Evolutionary conservation across 768 basidiomycete species (phyloP).

Genomic region (Rhizopogon roseolus): DNA sequence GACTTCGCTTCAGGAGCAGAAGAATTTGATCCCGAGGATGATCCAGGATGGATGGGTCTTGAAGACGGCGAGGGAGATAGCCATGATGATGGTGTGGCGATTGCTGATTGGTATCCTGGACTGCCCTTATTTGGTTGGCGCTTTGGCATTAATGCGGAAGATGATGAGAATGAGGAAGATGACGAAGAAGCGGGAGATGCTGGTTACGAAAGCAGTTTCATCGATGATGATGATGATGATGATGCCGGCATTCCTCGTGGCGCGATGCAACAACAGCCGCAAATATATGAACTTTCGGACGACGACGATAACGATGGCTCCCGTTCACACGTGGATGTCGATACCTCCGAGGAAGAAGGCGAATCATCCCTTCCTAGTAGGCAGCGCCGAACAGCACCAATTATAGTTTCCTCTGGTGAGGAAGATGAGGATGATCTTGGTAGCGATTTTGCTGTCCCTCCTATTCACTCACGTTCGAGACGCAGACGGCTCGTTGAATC

Average conservation of each 20-base stretch:
- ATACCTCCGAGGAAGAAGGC: constrained; percentile 8
- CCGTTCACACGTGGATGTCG: background rate
- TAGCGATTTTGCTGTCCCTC: background rate
- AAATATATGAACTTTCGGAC: constrained; percentile 20
- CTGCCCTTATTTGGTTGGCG: constrained; percentile 12
- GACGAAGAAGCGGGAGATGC: constrained; percentile 25
- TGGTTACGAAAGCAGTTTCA: constrained; percentile 51
- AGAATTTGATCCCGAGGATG: constrained; percentile 22
- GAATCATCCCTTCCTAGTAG: background rate
- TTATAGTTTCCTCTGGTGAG: constrained; percentile 14
- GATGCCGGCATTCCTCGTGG: constrained; percentile 4
- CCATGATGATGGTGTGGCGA: constrained; percentile 19
- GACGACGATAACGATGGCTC: constrained; percentile 9
- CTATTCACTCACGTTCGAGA: background rate
- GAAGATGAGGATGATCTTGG: constrained; percentile 11
- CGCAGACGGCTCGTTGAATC: constrained; percentile 13
- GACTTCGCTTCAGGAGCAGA: constrained; percentile 35
- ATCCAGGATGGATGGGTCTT: constrained; percentile 29
- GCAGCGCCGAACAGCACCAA: background rate
- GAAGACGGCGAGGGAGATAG: constrained; percentile 30
- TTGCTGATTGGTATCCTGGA: constrained; percentile 13
- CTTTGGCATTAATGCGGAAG: constrained; percentile 10
- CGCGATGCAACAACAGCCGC: constrained; percentile 6
- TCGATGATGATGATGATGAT: constrained; percentile 46
- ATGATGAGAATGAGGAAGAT: constrained; percentile 14